These are phyloP conservation scores for Leucosporidium yakuticum DNA, from an alignment of 768 basidiomycete species.

Conservation along the genomic window DNA sequence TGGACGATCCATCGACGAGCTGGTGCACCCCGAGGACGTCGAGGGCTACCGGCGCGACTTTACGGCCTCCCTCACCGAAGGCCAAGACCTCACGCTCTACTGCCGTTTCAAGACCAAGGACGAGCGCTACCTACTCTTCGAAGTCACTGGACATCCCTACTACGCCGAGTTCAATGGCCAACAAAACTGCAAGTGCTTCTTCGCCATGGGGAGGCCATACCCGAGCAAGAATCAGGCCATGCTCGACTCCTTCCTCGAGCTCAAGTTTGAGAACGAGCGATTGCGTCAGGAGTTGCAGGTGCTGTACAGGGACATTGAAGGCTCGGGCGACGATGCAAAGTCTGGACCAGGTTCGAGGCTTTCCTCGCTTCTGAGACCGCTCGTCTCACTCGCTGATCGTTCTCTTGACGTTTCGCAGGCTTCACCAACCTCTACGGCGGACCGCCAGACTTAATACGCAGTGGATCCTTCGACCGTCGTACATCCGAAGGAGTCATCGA, in stretches of 20 bases:
- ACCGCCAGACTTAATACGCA: conserved; percentile 16
- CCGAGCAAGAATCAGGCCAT: conserved; percentile 66
- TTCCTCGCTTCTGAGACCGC: neutral
- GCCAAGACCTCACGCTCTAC: conserved; percentile 33
- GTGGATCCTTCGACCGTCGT: conserved; percentile 12
- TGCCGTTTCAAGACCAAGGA: conserved; percentile 33
- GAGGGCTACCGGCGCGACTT: conserved; percentile 83
- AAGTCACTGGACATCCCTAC: conserved; percentile 35
- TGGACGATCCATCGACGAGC: conserved; percentile 69
- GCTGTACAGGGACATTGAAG: conserved; percentile 37
- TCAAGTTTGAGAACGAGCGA: conserved; percentile 80
- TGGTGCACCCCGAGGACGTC: conserved; percentile 81
- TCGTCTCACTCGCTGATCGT: neutral
- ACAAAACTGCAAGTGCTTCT: conserved; percentile 53
- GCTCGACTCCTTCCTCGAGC: conserved; percentile 60
- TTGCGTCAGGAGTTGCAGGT: conserved; percentile 54
- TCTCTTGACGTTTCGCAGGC: neutral
- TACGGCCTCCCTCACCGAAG: conserved; percentile 46
- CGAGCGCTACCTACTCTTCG: conserved; percentile 27
- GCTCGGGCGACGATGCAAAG: conserved; percentile 5
- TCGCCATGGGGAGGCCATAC: conserved; percentile 69
- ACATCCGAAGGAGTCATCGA: conserved; percentile 19
- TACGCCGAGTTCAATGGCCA: conserved; percentile 8
- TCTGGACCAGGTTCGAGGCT: too few relatives aligned
- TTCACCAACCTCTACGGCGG: conserved; percentile 14